Evolutionary conservation across 75 land plant genomes (phyloP).

Genomic region (Chamaecyparis obtusa): DNA sequence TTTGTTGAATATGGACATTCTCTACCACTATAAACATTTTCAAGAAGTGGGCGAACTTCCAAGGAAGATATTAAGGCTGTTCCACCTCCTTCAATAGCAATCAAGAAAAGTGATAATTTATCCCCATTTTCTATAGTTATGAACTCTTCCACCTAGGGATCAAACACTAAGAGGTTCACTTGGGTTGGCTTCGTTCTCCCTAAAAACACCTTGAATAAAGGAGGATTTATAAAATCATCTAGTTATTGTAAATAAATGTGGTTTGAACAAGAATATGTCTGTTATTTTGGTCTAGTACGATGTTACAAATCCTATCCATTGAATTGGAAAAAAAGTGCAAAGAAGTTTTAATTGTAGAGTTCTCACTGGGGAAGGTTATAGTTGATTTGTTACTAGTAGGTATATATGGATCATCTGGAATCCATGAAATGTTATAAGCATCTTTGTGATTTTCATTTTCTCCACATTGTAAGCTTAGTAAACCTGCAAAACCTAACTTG

Average conservation of each 20-base stretch:
- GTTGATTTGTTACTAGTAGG: slow-evolving; percentile 34
- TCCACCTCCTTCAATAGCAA: slow-evolving; percentile 35
- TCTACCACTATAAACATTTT: slow-evolving; percentile 36
- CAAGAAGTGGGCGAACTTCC: slow-evolving; percentile 64
- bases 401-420: slow-evolving; percentile 39
- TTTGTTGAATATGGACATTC: slow-evolving; percentile 12
- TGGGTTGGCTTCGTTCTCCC: slow-evolving; percentile 32
- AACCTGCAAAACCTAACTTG: slow-evolving; percentile 44
- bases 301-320: slow-evolving; percentile 38
- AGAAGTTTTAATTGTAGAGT: slow-evolving; percentile 20
- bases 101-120: slow-evolving; percentile 44
- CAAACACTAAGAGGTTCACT: slow-evolving; percentile 36
- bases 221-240: slow-evolving; percentile 45
- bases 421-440: slow-evolving; percentile 45
- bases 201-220: slow-evolving; percentile 45
- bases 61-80: slow-evolving; percentile 61
- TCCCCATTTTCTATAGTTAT: slow-evolving; percentile 42
- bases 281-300: slow-evolving; percentile 23
- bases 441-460: slow-evolving; percentile 32
- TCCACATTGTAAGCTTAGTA: slow-evolving; percentile 64
- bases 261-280: slow-evolving; percentile 46
- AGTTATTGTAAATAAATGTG: slow-evolving; percentile 59
- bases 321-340: slow-evolving; percentile 49
- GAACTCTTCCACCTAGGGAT: slow-evolving; percentile 67
- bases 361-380: slow-evolving; percentile 15